phyloP scores from a whole-genome alignment of 176 grass and related monocot genomes.

The Ampelocalamus luodianensis region DNA sequence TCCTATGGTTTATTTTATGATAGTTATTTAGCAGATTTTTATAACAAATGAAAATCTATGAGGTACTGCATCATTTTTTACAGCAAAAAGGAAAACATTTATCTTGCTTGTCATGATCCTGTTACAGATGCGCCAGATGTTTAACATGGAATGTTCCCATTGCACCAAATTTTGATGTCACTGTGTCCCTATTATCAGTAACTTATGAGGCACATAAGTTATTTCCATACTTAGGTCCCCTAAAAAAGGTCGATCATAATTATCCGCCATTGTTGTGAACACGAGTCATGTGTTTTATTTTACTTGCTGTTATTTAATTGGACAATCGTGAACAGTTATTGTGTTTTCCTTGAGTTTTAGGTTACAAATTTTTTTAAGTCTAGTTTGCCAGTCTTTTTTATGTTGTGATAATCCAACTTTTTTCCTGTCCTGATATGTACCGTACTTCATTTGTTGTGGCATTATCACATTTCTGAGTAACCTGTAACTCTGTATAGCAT shows the following conservation, averaged over 20 bases:
- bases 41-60: background rate
- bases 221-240: background rate
- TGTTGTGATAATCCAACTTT: background rate
- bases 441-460: background rate
- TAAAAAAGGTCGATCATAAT: background rate
- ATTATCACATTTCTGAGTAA: background rate
- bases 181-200: background rate
- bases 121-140: background rate
- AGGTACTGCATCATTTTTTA: background rate
- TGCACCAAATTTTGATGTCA: background rate
- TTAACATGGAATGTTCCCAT: background rate
- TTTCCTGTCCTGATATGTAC: background rate
- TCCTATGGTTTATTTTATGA: background rate
- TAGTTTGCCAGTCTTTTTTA: background rate
- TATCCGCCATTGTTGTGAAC: background rate
- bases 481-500: background rate
- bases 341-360: background rate
- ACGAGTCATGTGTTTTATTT: background rate
- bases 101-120: background rate
- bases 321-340: background rate
- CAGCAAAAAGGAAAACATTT: background rate
- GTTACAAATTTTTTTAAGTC: background rate
- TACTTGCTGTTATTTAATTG: background rate
- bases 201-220: background rate
- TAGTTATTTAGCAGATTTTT: conserved; percentile 14